Percentiles rank a stretch among this genome's conserved stretches.
These are phyloP conservation scores for Beauveria caledonica DNA, from an alignment of 2,329 filamentous ascomycete genomes.

Conservation along the genomic window DNA sequence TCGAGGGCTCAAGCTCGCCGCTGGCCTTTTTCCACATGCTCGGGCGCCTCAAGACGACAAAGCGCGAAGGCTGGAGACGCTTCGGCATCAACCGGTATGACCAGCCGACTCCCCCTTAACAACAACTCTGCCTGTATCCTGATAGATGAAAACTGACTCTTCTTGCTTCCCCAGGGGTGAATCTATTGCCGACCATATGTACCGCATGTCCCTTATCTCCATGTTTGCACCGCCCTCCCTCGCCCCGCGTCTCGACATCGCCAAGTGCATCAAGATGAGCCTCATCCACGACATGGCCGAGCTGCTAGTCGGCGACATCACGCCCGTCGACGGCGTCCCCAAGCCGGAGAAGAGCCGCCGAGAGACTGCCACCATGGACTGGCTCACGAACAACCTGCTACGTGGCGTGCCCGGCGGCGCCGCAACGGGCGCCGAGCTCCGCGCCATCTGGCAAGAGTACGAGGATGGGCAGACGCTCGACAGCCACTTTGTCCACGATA, in stretches of 20 bases:
- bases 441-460: constrained; percentile 87
- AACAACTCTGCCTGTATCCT: not conserved
- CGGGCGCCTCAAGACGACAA: constrained; percentile 89
- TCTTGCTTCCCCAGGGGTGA: constrained; percentile 51
- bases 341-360: constrained; percentile 86
- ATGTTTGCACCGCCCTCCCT: constrained; percentile 80
- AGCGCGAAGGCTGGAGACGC: constrained; percentile 89
- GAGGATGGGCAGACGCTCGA: constrained; percentile 80
- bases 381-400: constrained; percentile 65
- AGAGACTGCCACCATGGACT: constrained; percentile 87
- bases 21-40: constrained; percentile 91
- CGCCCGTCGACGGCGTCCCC: constrained; percentile 74
- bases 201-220: constrained; percentile 95
- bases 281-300: constrained; percentile 98
- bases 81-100: constrained; percentile 61
- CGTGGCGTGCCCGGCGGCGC: constrained; percentile 64
- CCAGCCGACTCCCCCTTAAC: not conserved
- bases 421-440: constrained; percentile 61
- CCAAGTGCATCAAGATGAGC: constrained; percentile 88
- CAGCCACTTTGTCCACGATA: constrained; percentile 85
- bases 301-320: constrained; percentile 90
- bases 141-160: not conserved
- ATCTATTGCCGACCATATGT: constrained; percentile 98
- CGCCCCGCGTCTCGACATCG: constrained; percentile 62
- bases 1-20: constrained; percentile 59